Percentiles rank a stretch among this genome's conserved stretches.
These are phyloP conservation scores for Ambrosiella xylebori DNA, from an alignment of 2,329 filamentous ascomycete species.

Conservation along the genomic window DNA sequence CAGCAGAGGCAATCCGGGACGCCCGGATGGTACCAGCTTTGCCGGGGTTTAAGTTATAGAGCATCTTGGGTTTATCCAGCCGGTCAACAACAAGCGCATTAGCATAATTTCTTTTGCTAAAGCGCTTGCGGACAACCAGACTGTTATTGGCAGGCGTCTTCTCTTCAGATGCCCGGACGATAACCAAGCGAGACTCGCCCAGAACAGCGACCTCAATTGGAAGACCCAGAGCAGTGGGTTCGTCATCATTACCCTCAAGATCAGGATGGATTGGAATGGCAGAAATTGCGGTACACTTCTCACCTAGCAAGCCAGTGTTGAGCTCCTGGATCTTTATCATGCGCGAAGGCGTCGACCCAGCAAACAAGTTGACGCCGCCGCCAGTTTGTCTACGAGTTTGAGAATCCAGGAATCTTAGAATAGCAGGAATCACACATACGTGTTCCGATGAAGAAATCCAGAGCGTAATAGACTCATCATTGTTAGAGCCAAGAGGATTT, in stretches of 20 bases:
- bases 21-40: conserved; percentile 24
- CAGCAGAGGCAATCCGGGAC: conserved; percentile 9
- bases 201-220: conserved; percentile 37
- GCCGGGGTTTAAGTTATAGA: conserved; percentile 34
- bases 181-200: conserved; percentile 37
- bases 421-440: conserved; percentile 36
- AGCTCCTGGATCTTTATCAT: conserved; percentile 40
- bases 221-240: conserved; percentile 22
- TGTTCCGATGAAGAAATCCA: conserved; percentile 41
- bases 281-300: conserved; percentile 35
- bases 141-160: conserved; percentile 23
- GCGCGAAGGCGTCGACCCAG: conserved; percentile 34
- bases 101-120: conserved; percentile 20
- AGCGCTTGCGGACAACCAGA: conserved; percentile 19
- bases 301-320: conserved; percentile 35
- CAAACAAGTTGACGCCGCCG: conserved; percentile 38
- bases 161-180: conserved; percentile 36
- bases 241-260: conserved; percentile 18
- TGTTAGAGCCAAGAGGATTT: conserved; percentile 22
- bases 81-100: conserved; percentile 37
- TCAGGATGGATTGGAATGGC: conserved; percentile 21
- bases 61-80: conserved; percentile 24
- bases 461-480: conserved; percentile 37
- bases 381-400: conserved; percentile 34
- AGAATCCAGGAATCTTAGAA: conserved; percentile 42